Evolutionary conservation across 108 stramenopile genomes (phyloP), one percentile per base, ranked within the genome.

Genomic region (Parietichytrium sp.): DNA sequence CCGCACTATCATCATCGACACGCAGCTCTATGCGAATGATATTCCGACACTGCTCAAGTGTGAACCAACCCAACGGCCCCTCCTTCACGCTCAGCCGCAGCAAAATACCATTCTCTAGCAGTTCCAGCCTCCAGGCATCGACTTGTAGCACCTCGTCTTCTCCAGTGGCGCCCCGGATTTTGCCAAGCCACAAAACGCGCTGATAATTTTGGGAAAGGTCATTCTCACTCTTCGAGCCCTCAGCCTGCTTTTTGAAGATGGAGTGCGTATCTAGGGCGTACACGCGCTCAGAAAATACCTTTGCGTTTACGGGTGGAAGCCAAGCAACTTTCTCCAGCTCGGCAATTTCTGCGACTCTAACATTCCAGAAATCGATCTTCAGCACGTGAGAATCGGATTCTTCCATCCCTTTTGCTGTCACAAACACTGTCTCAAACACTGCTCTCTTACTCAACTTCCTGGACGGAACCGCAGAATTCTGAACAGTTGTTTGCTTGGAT

Each of bases 261-360:
- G n/a, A n/a, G 54, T 55, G 16, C 13, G 61, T 6, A n/a, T 36
- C 23, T 12, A 45, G 3, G 38, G 45, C 10, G 20, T 72, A 72
- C 33, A 72, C 61, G 33, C 61, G 61, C 42, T 72, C 38, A 6
- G 61, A 33, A 72, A 72, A 72, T n/a, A 72, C 2, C 33, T 72
- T 72, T 0, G 16, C 45, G 38, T 72, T 36, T n/a, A 42, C 42
- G 13, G 61, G 61, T 1, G 61, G 61, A 33, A 72, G 36, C 61
- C 61, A 72, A 2, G 45, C 61, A 6, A 42, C 61, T 6, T 42
- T 16, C 20, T 72, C 20, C 8, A 72, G 61, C 33, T 15, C 42
- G 42, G 38, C 25, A 6, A n/a, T n/a, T 8, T 72, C 61, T 33
- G 38, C 61, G 10, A 72, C 25, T 42, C 45, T 42, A 7, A 72